Conservation (phyloP, 1,284 basidiomycete species). For the Mycena citricolor region DNA sequence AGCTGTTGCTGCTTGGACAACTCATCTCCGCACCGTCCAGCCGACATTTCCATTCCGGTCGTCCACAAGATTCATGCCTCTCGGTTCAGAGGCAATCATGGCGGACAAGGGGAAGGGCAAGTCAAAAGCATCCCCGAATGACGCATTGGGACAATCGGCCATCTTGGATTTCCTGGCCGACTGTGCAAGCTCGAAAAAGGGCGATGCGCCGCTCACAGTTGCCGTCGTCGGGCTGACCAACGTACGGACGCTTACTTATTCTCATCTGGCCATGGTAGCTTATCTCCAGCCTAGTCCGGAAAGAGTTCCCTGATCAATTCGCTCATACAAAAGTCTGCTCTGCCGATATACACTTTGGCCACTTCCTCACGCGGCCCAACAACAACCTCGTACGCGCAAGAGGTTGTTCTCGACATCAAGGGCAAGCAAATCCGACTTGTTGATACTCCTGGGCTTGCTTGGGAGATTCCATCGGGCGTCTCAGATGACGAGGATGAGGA, state of each 20-base stretch:
- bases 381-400: slow-evolving; percentile 70
- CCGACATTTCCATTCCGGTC: slow-evolving; percentile 84
- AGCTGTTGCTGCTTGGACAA: slow-evolving; percentile 76
- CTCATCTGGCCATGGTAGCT: slow-evolving; percentile 15
- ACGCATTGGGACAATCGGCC: slow-evolving; percentile 59
- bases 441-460: slow-evolving; percentile 84
- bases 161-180: slow-evolving; percentile 46
- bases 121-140: slow-evolving; percentile 44
- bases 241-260: slow-evolving; percentile 41
- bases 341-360: slow-evolving; percentile 63
- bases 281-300: slow-evolving; percentile 50
- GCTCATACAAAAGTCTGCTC: slow-evolving; percentile 51
- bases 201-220: slow-evolving; percentile 52
- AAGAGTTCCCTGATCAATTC: slow-evolving; percentile 86
- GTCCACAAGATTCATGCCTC: slow-evolving; percentile 64
- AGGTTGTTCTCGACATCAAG: slow-evolving; percentile 50
- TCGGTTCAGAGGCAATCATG: slow-evolving; percentile 31
- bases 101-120: slow-evolving; percentile 45
- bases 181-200: slow-evolving; percentile 47
- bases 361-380: slow-evolving; percentile 59
- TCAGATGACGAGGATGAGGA: slow-evolving; percentile 33
- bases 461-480: slow-evolving; percentile 37
- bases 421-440: slow-evolving; percentile 60
- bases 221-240: slow-evolving; percentile 79
- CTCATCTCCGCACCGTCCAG: slow-evolving; percentile 63